A percentile compares a stretch with the other conserved stretches of the same genome.
Evolutionary conservation across 1,139 yeast species (phyloP).

Genomic region (Taiozyma sp.): DNA sequence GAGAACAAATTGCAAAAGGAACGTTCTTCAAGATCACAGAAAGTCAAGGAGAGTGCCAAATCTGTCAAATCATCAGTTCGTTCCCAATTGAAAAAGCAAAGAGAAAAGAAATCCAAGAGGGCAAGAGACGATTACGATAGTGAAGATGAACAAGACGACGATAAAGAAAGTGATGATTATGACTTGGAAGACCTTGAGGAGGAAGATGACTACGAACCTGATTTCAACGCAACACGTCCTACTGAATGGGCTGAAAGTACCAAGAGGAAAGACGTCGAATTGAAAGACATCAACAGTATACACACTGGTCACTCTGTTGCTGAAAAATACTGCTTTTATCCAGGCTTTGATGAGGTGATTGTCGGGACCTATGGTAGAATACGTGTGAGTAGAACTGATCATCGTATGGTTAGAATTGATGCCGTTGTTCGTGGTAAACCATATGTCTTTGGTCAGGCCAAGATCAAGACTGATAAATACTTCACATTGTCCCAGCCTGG

Average conservation of each 20-base stretch:
- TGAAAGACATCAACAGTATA: conserved; percentile 61
- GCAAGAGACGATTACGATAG: conserved; percentile 33
- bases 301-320: conserved; percentile 75
- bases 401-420: conserved; percentile 79
- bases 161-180: conserved; percentile 29
- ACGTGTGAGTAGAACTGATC: conserved; percentile 65
- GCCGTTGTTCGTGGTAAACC: conserved; percentile 55
- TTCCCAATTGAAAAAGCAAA: conserved; percentile 78
- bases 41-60: conserved; percentile 21
- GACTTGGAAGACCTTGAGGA: conserved; percentile 40
- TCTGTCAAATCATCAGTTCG: conserved; percentile 52
- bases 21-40: conserved; percentile 24
- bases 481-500: conserved; percentile 51
- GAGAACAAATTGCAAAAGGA: conserved; percentile 44
- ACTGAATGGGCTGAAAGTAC: conserved; percentile 37
- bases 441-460: conserved; percentile 44
- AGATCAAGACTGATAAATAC: conserved; percentile 50
- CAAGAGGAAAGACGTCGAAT: conserved; percentile 33
- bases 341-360: conserved; percentile 65
- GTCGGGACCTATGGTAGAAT: conserved; percentile 77
- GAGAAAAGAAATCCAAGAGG: conserved; percentile 57
- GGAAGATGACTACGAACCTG: conserved; percentile 35
- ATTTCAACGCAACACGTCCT: conserved; percentile 12
- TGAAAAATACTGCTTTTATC: conserved; percentile 73
- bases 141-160: conserved; percentile 32